phyloP scores from a whole-genome alignment of 1,139 yeast genomes.

The Suhomyces taliae region DNA sequence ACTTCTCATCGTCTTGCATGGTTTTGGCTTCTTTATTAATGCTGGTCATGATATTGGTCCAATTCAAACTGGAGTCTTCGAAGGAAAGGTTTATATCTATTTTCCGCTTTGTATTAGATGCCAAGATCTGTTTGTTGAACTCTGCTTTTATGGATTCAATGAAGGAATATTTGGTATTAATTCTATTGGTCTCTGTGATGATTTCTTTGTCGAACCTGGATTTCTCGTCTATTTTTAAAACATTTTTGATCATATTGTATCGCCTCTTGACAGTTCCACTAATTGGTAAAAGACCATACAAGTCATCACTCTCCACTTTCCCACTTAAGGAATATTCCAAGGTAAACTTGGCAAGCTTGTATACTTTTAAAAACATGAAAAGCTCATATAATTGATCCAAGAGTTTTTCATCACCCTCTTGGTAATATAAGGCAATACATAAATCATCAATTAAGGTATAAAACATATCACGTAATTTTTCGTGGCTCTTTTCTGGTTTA shows the following conservation, averaged over 20 bases:
- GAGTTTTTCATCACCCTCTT: slow-evolving; percentile 61
- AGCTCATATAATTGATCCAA: slow-evolving; percentile 50
- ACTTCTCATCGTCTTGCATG: slow-evolving; percentile 30
- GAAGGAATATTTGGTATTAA: slow-evolving; percentile 20
- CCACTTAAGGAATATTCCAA: slow-evolving; percentile 63
- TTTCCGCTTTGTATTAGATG: slow-evolving; percentile 9
- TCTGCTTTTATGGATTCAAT: slow-evolving; percentile 33
- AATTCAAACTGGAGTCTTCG: slow-evolving; percentile 14
- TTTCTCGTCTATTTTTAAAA: not conserved
- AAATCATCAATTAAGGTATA: slow-evolving; percentile 57
- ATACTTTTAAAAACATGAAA: slow-evolving; percentile 47
- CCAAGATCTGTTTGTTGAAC: slow-evolving; percentile 22
- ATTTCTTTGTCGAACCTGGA: not conserved
- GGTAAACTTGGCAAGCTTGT: slow-evolving; percentile 57
- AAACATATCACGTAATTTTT: slow-evolving; percentile 25
- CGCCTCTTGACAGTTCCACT: slow-evolving; percentile 15
- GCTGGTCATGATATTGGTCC: slow-evolving; percentile 28
- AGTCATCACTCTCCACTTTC: slow-evolving; percentile 46
- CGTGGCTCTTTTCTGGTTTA: slow-evolving; percentile 19
- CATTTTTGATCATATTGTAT: slow-evolving; percentile 6
- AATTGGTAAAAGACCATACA: slow-evolving; percentile 39
- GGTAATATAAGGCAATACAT: slow-evolving; percentile 54
- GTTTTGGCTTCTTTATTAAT: slow-evolving; percentile 31
- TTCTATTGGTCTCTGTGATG: slow-evolving; percentile 7
- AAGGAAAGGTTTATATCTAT: slow-evolving; percentile 10